Base-by-base conservation (phyloP, 2,329 filamentous ascomycete species). In the Rosellinia necatrix region DNA sequence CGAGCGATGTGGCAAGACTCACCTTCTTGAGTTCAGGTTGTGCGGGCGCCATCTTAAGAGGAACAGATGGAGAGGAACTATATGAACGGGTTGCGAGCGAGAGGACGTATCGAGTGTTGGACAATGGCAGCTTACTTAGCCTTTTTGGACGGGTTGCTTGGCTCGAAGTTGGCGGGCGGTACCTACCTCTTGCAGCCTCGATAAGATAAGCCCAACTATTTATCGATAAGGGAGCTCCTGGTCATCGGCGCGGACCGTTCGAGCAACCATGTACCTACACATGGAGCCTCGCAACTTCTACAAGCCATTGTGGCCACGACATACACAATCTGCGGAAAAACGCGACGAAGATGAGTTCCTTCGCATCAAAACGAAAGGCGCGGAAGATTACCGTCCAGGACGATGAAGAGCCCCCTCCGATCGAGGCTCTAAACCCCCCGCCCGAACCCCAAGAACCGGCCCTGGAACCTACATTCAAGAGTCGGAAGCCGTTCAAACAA, bases 11-110 rank as follows among this genome's bases (percentile, higher is more conserved):
- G 17, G 49, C 41, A 25, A 42, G 21, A 32, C 54, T 53, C 77
- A 96, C 94, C 87, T 97, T 99, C 80, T 97, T 99, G 62, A 99
- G 85, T 81, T 99, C 96, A 69, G 94, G 94, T 79, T 97, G 94
- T 74, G 94, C 92, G 87, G 96, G 93, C 79, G 94, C 91, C 94
- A 99, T 99, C 65, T 81, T 89, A 79, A 10, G 8, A 27, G 41
- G 40, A 15, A n/a, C n/a, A 41, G 19, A 12, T 22, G 13, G 12
- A 15, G 8, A 3, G 3, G 15, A 21, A 54, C 15, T 40, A 13
- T 19, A 15, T 25, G 19, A 40, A 35, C 43, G 29, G 17, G 41
- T 55, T 53, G 48, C 59, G 55, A 42, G 22, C 27, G 27, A 50
- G 27, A 58, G 38, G 47, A 25, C 13, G 27, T n/a, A 42, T 52